Conservation (phyloP, 73 alveolate genomes). For the Urostyla sp. region DNA sequence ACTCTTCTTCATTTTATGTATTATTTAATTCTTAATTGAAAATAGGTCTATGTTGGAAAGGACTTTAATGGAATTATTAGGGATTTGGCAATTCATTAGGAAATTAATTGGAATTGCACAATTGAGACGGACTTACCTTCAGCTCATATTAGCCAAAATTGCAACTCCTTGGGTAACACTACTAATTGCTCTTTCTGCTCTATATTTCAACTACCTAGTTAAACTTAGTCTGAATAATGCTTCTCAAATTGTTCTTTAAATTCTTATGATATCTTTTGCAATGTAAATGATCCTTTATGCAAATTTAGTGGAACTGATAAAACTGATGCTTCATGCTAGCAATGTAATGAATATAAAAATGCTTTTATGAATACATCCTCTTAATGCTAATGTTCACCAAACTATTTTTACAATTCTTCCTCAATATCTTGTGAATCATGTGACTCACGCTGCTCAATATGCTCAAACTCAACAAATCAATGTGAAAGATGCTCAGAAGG, state of each 20-base stretch:
- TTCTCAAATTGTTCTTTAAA: slow-evolving; percentile 10
- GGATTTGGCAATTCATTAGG: background rate
- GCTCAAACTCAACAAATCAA: slow-evolving; percentile 36
- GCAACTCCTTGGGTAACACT: background rate
- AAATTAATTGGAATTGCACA: slow-evolving; percentile 46
- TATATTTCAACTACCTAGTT: slow-evolving; percentile 23
- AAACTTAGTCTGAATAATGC: slow-evolving; percentile 13
- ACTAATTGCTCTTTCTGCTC: slow-evolving; percentile 11
- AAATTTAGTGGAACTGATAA: slow-evolving; percentile 41
- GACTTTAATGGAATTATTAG: slow-evolving; percentile 44
- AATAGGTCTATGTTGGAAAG: slow-evolving; percentile 43
- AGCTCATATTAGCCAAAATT: slow-evolving; percentile 23
- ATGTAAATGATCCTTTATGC: slow-evolving; percentile 40
- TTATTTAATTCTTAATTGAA: too few relatives aligned
- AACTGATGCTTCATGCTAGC: slow-evolving; percentile 16
- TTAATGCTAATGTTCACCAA: slow-evolving; percentile 49
- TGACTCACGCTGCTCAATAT: slow-evolving; percentile 38
- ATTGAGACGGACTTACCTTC: background rate
- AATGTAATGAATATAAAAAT: slow-evolving; percentile 44
- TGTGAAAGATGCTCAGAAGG: slow-evolving; percentile 43
- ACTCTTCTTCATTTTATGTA: background rate
- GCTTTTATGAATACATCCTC: slow-evolving; percentile 26
- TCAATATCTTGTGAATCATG: slow-evolving; percentile 24
- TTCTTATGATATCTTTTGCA: slow-evolving; percentile 33
- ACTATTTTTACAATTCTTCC: slow-evolving; percentile 17